These are phyloP conservation scores for Saccharum officinarum DNA, from an alignment of 176 grass and related monocot species.

Conservation along the genomic window DNA sequence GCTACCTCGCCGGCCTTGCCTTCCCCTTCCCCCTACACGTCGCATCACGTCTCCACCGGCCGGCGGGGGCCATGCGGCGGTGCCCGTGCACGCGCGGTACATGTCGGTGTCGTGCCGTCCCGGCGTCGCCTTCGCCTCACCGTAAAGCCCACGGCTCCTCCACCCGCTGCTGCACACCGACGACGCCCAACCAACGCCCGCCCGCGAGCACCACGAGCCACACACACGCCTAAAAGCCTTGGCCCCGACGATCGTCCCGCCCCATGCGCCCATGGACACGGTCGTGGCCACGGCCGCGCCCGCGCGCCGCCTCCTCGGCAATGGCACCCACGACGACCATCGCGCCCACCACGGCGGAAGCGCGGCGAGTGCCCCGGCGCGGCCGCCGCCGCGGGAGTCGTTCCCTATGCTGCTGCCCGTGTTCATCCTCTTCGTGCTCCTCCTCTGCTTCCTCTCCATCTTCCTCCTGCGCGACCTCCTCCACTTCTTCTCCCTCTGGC, in stretches of 20 bases:
- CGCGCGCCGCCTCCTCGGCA: constrained; percentile 25
- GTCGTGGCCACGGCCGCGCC: constrained; percentile 9
- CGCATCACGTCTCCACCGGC: background rate
- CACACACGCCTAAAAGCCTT: constrained; percentile 26
- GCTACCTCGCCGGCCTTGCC: background rate
- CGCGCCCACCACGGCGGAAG: background rate
- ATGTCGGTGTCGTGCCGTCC: constrained; percentile 46
- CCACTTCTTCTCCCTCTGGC: constrained; percentile 60
- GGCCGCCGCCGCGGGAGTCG: background rate
- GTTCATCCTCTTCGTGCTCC: constrained; percentile 55
- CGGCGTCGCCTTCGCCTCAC: constrained; percentile 46
- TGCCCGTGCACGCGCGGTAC: background rate
- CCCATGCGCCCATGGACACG: constrained; percentile 37
- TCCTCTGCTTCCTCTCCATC: constrained; percentile 62
- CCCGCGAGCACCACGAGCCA: background rate
- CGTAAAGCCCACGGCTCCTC: constrained; percentile 45
- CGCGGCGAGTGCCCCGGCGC: background rate
- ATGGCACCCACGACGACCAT: background rate
- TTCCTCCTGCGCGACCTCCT: constrained; percentile 68
- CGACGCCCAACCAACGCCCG: constrained; percentile 19
- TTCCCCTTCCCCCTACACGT: background rate
- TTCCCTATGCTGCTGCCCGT: constrained; percentile 56
- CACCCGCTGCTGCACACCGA: constrained; percentile 28
- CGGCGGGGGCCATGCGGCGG: background rate
- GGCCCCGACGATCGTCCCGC: background rate